phyloP scores from a whole-genome alignment of 768 basidiomycete genomes.

The Hemileccinum impolitum region DNA sequence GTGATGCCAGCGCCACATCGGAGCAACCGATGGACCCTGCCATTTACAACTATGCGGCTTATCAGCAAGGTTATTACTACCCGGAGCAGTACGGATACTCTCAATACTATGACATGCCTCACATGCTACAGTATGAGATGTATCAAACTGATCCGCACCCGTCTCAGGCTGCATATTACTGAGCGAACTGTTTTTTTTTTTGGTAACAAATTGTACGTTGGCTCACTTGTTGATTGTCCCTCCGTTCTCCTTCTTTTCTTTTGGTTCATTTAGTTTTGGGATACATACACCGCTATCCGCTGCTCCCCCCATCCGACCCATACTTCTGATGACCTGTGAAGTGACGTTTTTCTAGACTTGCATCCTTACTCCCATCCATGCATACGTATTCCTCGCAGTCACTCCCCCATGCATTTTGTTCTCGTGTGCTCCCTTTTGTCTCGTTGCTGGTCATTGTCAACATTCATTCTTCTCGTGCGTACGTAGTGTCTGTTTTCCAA shows the following conservation, averaged over 20 bases:
- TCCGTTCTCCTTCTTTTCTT: slow-evolving; percentile 1
- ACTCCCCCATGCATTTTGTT: slow-evolving; percentile 19
- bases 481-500: slow-evolving; percentile 19
- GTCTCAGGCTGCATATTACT: slow-evolving; percentile 61
- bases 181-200: slow-evolving; percentile 21
- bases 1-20: slow-evolving; percentile 15
- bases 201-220: slow-evolving; percentile 5
- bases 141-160: slow-evolving; percentile 51
- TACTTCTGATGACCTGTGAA: slow-evolving; percentile 11
- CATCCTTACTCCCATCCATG: slow-evolving; percentile 21
- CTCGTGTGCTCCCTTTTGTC: slow-evolving; percentile 3
- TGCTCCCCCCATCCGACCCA: background rate
- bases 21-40: slow-evolving; percentile 31
- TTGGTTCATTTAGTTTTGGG: slow-evolving; percentile 21
- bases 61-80: slow-evolving; percentile 64
- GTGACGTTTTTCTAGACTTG: slow-evolving; percentile 28
- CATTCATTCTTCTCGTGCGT: slow-evolving; percentile 8
- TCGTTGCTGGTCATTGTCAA: slow-evolving; percentile 8
- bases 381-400: slow-evolving; percentile 20
- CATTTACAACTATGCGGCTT: slow-evolving; percentile 57
- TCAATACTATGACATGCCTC: slow-evolving; percentile 66
- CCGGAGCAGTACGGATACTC: slow-evolving; percentile 66
- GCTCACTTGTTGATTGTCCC: slow-evolving; percentile 11
- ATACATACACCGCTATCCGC: slow-evolving; percentile 20
- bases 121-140: slow-evolving; percentile 63